A percentile compares a stretch with the other conserved stretches of the same genome.
Evolutionary conservation across 306 rosid genomes (phyloP).

Genomic region (Medicago lupulina): DNA sequence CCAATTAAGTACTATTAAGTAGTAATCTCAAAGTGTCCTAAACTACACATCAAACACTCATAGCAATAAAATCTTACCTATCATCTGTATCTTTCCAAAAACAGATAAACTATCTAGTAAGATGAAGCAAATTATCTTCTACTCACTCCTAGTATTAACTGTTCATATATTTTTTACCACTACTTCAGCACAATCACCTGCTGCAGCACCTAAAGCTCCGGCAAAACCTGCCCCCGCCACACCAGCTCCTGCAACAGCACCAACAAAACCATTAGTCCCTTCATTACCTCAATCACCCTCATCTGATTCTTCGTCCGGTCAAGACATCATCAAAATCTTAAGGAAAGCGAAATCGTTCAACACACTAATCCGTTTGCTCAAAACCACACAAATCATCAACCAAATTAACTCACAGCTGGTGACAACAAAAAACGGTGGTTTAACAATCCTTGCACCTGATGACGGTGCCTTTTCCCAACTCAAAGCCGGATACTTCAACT

Average conservation of each 20-base stretch:
- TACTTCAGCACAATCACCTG: constrained; percentile 51
- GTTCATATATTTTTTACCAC: constrained; percentile 21
- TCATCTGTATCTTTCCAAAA: not conserved
- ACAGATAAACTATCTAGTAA: constrained; percentile 10
- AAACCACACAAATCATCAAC: constrained; percentile 64
- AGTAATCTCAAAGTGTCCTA: constrained; percentile 18
- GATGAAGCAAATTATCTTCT: constrained; percentile 43
- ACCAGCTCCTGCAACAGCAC: constrained; percentile 37
- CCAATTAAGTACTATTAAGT: not conserved
- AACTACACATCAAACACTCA: constrained; percentile 36
- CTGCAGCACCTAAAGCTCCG: constrained; percentile 55
- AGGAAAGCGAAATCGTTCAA: constrained; percentile 60
- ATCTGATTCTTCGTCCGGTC: constrained; percentile 46
- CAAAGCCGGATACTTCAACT: constrained; percentile 65
- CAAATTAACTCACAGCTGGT: constrained; percentile 63
- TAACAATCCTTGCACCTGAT: constrained; percentile 62
- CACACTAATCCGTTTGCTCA: constrained; percentile 57
- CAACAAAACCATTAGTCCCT: constrained; percentile 49
- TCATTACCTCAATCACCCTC: constrained; percentile 45
- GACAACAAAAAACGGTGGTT: constrained; percentile 50
- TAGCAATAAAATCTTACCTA: not conserved
- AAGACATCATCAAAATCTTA: constrained; percentile 59
- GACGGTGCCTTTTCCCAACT: constrained; percentile 63
- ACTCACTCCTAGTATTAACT: constrained; percentile 10
- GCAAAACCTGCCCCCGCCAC: constrained; percentile 32